These are phyloP conservation scores for Chalaropsis ovoidea DNA, from an alignment of 2,329 filamentous ascomycete species.

Conservation along the genomic window DNA sequence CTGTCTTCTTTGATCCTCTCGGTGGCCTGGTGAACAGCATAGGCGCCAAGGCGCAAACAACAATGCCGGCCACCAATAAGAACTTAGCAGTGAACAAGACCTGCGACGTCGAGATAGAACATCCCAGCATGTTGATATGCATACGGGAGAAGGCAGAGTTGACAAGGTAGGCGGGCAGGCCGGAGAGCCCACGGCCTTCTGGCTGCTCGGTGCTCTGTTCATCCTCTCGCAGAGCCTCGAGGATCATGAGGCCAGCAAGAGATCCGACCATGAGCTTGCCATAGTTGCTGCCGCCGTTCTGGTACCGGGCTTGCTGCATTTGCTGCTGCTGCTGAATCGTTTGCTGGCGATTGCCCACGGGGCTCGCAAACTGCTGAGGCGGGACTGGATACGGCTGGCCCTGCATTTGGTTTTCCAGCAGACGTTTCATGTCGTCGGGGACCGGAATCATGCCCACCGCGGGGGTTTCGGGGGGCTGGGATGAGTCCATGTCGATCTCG, in stretches of 20 bases:
- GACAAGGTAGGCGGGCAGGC: constrained; percentile 52
- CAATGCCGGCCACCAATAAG: constrained; percentile 42
- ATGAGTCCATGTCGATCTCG: constrained; percentile 39
- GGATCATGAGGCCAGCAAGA: constrained; percentile 80
- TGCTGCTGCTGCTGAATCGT: constrained; percentile 41
- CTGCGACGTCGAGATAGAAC: constrained; percentile 38
- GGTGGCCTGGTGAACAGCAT: constrained; percentile 37
- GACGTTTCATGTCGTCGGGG: constrained; percentile 56
- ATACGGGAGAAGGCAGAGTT: constrained; percentile 39
- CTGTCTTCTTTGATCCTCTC: background rate
- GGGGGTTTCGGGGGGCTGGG: constrained; percentile 38
- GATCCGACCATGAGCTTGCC: constrained; percentile 87
- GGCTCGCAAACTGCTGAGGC: constrained; percentile 40
- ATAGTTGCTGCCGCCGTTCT: constrained; percentile 42
- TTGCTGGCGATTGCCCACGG: constrained; percentile 44
- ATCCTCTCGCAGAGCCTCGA: constrained; percentile 65
- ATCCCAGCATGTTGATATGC: constrained; percentile 46
- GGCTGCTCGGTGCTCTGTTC: constrained; percentile 55
- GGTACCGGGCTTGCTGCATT: constrained; percentile 46
- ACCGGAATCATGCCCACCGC: constrained; percentile 52
- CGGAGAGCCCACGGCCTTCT: constrained; percentile 56
- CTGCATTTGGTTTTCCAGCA: constrained; percentile 48
- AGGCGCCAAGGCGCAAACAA: constrained; percentile 48
- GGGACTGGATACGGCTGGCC: constrained; percentile 44
- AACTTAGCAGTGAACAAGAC: constrained; percentile 45